Percentiles rank a stretch among this genome's conserved stretches.
Conservation (phyloP, 495 filamentous ascomycete genomes). For the Podospora appendiculata region DNA sequence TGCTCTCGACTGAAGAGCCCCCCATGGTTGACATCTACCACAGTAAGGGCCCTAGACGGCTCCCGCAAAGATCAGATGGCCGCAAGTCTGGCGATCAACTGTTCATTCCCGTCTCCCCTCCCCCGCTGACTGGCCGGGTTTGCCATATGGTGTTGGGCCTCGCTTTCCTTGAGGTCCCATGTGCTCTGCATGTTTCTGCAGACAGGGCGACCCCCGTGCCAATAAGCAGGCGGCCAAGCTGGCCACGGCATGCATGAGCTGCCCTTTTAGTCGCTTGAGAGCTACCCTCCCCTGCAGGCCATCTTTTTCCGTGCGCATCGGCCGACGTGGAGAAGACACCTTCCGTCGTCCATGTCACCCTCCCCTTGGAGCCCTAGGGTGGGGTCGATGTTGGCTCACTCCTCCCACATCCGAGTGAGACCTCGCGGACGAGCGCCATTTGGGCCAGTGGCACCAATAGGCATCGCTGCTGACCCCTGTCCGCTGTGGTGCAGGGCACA, state of each 20-base stretch:
- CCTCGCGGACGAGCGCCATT: constrained; percentile 33
- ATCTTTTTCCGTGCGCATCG: constrained; percentile 18
- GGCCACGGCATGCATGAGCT: constrained; percentile 23
- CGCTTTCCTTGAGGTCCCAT: constrained; percentile 9
- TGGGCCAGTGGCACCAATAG: constrained; percentile 34
- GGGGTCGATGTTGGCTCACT: constrained; percentile 21
- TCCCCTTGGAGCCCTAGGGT: constrained; percentile 11
- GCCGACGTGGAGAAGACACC: constrained; percentile 19
- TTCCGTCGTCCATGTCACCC: constrained; percentile 19
- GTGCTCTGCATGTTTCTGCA: constrained; percentile 22
- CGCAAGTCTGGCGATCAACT: constrained; percentile 9
- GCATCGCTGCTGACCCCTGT: constrained; percentile 21
- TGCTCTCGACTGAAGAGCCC: neutral
- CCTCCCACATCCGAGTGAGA: constrained; percentile 25
- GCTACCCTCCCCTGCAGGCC: constrained; percentile 23
- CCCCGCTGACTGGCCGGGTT: constrained; percentile 5
- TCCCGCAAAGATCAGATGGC: neutral
- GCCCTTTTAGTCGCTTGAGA: constrained; percentile 29
- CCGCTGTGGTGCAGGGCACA: constrained; percentile 17
- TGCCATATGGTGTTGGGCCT: constrained; percentile 7
- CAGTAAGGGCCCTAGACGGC: neutral
- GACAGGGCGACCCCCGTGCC: constrained; percentile 17
- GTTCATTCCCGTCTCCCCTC: neutral
- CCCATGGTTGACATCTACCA: neutral
- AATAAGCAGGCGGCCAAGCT: constrained; percentile 17